These are phyloP conservation scores for Globisporangium abappressorium DNA, from an alignment of 352 stramenopile species.

Conservation along the genomic window DNA sequence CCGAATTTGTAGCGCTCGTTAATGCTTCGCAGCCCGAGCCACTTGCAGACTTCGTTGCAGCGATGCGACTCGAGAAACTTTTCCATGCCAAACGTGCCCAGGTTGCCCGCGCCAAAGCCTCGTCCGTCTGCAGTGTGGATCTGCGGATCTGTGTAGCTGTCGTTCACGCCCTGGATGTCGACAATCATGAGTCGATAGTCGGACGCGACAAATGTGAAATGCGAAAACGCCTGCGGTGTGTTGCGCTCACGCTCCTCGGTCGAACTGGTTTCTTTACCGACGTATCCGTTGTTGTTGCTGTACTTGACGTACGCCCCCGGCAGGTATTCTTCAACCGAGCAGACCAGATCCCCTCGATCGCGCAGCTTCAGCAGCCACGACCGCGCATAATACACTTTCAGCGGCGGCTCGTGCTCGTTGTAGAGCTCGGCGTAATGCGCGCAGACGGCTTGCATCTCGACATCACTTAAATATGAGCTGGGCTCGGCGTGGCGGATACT, in stretches of 20 bases:
- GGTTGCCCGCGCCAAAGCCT: constrained; percentile 80
- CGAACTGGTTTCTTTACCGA: constrained; percentile 73
- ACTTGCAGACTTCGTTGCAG: constrained; percentile 85
- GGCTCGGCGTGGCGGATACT: constrained; percentile 62
- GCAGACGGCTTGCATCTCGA: constrained; percentile 88
- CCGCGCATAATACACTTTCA: constrained; percentile 80
- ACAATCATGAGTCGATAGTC: constrained; percentile 86
- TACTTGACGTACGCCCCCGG: constrained; percentile 85
- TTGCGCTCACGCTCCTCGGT: constrained; percentile 83
- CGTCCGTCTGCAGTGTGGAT: constrained; percentile 79
- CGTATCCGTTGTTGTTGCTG: constrained; percentile 85
- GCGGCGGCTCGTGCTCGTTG: constrained; percentile 79
- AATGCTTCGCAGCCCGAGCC: constrained; percentile 71
- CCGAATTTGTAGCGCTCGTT: constrained; percentile 77
- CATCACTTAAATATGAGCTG: constrained; percentile 78
- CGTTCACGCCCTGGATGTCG: constrained; percentile 83
- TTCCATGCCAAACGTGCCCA: constrained; percentile 84
- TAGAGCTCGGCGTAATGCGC: constrained; percentile 84
- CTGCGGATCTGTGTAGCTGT: constrained; percentile 83
- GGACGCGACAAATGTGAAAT: constrained; percentile 83
- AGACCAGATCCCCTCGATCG: constrained; percentile 61
- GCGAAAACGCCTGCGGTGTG: constrained; percentile 80
- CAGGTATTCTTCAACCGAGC: constrained; percentile 76
- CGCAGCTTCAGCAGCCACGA: constrained; percentile 78
- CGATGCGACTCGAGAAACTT: constrained; percentile 85